Conservation (phyloP, 2,329 filamentous ascomycete species). For the Diatrype stigma region DNA sequence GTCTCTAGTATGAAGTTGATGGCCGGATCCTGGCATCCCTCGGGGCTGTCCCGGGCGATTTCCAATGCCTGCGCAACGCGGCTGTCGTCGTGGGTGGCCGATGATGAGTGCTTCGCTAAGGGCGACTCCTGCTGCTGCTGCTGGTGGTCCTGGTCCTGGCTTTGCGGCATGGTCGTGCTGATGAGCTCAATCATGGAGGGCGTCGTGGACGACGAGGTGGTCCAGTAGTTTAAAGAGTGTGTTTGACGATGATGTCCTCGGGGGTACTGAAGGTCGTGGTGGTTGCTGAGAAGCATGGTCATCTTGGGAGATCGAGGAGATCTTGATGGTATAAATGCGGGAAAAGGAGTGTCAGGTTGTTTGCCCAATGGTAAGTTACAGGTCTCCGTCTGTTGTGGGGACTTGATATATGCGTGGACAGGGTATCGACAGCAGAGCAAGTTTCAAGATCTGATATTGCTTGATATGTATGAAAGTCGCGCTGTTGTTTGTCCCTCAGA, state of each 20-base stretch:
- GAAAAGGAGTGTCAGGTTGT: background rate
- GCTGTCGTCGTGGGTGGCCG: too few relatives aligned
- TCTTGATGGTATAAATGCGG: background rate
- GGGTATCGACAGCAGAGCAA: too few relatives aligned
- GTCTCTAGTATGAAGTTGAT: slow-evolving; percentile 63
- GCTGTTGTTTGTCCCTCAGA: too few relatives aligned
- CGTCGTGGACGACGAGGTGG: slow-evolving; percentile 1
- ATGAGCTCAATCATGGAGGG: slow-evolving; percentile 11
- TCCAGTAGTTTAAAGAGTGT: slow-evolving; percentile 7
- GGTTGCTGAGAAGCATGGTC: slow-evolving; percentile 10
- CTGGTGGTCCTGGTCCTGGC: slow-evolving; percentile 5
- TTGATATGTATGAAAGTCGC: too few relatives aligned
- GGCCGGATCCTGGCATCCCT: slow-evolving; percentile 58
- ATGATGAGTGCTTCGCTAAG: too few relatives aligned
- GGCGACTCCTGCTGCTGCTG: slow-evolving; percentile 3
- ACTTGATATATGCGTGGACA: too few relatives aligned
- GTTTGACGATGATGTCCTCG: slow-evolving; percentile 8
- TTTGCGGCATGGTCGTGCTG: slow-evolving; percentile 9
- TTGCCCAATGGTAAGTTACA: too few relatives aligned
- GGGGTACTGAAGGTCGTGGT: slow-evolving; percentile 1
- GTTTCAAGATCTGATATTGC: too few relatives aligned
- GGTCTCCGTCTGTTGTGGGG: too few relatives aligned
- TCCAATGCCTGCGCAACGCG: slow-evolving; percentile 66
- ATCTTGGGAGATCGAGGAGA: slow-evolving; percentile 3
- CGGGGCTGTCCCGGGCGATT: slow-evolving; percentile 68